Conservation (phyloP, 805 yeast genomes). For the Naumovozyma castellii region DNA sequence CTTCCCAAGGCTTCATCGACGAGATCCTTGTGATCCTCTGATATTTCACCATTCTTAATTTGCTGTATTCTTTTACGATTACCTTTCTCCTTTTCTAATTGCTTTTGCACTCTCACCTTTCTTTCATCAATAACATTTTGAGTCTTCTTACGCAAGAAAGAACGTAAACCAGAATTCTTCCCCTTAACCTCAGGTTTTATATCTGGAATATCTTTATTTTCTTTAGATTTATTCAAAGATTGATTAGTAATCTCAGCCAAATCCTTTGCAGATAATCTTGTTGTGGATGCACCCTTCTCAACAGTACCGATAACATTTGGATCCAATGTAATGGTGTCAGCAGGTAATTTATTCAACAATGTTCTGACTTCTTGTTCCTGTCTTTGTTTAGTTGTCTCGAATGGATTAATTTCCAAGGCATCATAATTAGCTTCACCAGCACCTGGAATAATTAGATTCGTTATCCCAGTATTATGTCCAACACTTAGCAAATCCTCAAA, state of each 20-base stretch:
- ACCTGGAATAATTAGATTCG: conserved; percentile 89
- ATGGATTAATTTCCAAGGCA: conserved; percentile 88
- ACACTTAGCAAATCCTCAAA: conserved; percentile 93
- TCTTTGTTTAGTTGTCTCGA: conserved; percentile 83
- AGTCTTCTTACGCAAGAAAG: conserved; percentile 71
- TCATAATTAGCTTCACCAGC: conserved; percentile 97
- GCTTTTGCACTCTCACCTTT: conserved; percentile 63
- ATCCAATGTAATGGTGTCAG: conserved; percentile 87
- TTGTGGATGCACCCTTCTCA: conserved; percentile 53
- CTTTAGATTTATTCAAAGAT: conserved; percentile 29
- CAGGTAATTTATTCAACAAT: conserved; percentile 76
- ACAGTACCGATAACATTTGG: conserved; percentile 82
- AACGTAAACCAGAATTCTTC: conserved; percentile 75
- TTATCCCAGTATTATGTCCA: conserved; percentile 70
- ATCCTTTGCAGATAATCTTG: conserved; percentile 57
- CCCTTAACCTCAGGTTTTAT: conserved; percentile 64
- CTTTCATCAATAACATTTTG: conserved; percentile 82
- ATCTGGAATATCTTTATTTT: conserved; percentile 42
- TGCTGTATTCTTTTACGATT: conserved; percentile 46
- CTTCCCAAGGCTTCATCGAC: conserved; percentile 35
- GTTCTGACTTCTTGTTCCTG: conserved; percentile 85
- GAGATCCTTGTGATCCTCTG: conserved; percentile 40
- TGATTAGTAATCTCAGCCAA: conserved; percentile 35
- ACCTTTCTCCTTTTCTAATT: conserved; percentile 64
- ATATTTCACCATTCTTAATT: conserved; percentile 40